Base-by-base conservation (phyloP, 2,329 filamentous ascomycete genomes). In the Thermomyces lanuginosus region DNA sequence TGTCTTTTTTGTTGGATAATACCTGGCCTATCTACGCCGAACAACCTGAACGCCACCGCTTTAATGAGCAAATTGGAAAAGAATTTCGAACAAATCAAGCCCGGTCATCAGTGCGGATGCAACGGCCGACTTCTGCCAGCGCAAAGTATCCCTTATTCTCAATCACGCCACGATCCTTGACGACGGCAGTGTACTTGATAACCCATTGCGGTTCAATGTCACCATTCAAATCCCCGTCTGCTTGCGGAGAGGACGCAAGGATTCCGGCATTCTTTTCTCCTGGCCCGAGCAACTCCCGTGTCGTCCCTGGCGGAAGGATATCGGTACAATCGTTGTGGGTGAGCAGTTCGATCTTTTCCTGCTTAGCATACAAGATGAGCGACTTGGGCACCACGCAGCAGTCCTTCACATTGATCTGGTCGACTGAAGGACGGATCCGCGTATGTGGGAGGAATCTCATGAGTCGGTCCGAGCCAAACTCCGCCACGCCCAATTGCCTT, bases 131-230 rank as follows among this genome's bases (percentile, higher is more conserved):
- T 46, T 82, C 75, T 3, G 84, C 86, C 11, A 74, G 72, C 1
- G 86, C 86, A 60, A 93, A 93, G 54, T 93, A 95, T 5, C 89
- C 89, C 61, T 95, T 98, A 49, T 89, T 92, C 62, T 98, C 89
- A 38, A 98, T 86, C 6, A 98, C 89, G 8, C 89, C 89, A 28
- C 89, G 66, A 49, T 95, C 78, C 51, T 79, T 78, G 21, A 95
- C 81, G 32, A 95, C 86, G 1, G 89, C 89, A 19, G 86, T 93
- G 50, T 98, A 98, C 50, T 95, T 92, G 39, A 86, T 76, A 15
- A 95, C 89, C 86, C 89, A 98, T 48, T 86, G 74, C 15, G 89
- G 84, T 32, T 71, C 68, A 25, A 95, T 66, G 37, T 92, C 73
- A 4, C 82, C 84, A 39, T 67, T 63, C 31, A 92, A 58, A 0